phyloP scores from a whole-genome alignment of 169 alveolate species.

The Cryptosporidium sp. region DNA sequence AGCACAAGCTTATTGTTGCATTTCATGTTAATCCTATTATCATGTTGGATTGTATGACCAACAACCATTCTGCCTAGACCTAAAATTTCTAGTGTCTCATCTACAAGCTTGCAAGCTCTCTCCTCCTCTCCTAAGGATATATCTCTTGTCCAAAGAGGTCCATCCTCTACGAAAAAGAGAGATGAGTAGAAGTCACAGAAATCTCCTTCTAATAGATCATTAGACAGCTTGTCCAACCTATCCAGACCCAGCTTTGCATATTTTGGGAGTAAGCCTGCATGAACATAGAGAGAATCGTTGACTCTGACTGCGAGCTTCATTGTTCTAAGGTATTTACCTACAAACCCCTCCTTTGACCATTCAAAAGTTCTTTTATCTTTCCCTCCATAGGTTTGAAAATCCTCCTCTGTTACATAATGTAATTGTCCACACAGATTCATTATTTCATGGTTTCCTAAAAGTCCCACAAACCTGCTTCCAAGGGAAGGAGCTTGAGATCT shows the following conservation, averaged over 20 bases:
- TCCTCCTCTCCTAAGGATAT: slow-evolving; percentile 46
- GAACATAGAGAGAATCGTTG: slow-evolving; percentile 73
- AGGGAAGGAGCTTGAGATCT: slow-evolving; percentile 62
- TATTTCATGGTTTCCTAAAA: slow-evolving; percentile 80
- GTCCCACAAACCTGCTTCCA: slow-evolving; percentile 76
- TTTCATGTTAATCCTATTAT: slow-evolving; percentile 52
- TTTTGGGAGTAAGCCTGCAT: slow-evolving; percentile 75
- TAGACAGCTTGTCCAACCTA: neutral
- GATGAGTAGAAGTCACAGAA: slow-evolving; percentile 18
- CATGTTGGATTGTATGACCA: slow-evolving; percentile 78
- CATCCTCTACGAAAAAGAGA: slow-evolving; percentile 54
- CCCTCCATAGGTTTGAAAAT: slow-evolving; percentile 68
- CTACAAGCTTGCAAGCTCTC: slow-evolving; percentile 55
- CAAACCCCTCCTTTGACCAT: slow-evolving; percentile 65
- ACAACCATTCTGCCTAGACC: slow-evolving; percentile 73
- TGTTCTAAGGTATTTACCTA: slow-evolving; percentile 66
- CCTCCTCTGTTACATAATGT: slow-evolving; percentile 71
- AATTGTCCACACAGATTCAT: slow-evolving; percentile 79
- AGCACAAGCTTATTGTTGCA: slow-evolving; percentile 62
- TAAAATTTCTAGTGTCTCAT: slow-evolving; percentile 40
- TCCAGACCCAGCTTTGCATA: slow-evolving; percentile 67
- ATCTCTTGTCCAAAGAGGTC: slow-evolving; percentile 79
- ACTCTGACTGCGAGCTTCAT: slow-evolving; percentile 36
- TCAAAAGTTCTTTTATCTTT: slow-evolving; percentile 43
- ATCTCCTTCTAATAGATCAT: slow-evolving; percentile 18